Conservation (phyloP, 2,329 filamentous ascomycete species). For the Trichoderma guizhouense region DNA sequence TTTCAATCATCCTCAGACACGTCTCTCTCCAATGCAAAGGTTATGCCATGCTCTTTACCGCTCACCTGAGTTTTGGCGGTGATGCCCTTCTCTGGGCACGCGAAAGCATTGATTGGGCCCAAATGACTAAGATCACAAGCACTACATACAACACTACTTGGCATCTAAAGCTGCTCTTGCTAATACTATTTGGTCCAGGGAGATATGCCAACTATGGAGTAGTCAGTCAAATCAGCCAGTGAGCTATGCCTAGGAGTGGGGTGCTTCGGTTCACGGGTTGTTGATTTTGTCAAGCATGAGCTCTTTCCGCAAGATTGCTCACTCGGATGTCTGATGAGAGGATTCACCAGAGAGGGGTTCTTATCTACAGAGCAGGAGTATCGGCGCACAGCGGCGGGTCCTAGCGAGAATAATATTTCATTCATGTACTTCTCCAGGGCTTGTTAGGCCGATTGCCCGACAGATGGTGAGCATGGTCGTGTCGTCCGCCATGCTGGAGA, state of each 20-base stretch:
- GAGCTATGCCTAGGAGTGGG: not conserved
- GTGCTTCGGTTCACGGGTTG: not conserved
- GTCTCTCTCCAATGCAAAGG: not conserved
- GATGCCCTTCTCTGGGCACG: conserved; percentile 1
- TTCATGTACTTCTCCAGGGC: not conserved
- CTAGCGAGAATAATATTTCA: not conserved
- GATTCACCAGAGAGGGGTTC: not conserved
- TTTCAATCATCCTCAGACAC: conserved; percentile 6
- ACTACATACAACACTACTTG: not conserved
- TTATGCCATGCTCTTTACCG: not conserved
- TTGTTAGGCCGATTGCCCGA: not conserved
- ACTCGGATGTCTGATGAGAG: not conserved
- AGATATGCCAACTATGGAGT: not conserved
- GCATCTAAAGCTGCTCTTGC: not conserved
- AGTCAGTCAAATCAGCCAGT: not conserved
- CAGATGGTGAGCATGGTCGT: not conserved
- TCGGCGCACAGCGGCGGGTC: not conserved
- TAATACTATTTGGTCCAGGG: not conserved
- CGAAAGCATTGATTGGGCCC: not conserved
- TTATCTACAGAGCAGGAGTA: not conserved
- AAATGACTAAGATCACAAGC: not conserved
- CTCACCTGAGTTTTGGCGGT: not conserved
- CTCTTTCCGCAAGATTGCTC: not conserved
- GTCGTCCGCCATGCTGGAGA: not conserved
- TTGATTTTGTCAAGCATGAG: not conserved